Conservation (phyloP, 768 basidiomycete species). For the Amyloporia xantha region DNA sequence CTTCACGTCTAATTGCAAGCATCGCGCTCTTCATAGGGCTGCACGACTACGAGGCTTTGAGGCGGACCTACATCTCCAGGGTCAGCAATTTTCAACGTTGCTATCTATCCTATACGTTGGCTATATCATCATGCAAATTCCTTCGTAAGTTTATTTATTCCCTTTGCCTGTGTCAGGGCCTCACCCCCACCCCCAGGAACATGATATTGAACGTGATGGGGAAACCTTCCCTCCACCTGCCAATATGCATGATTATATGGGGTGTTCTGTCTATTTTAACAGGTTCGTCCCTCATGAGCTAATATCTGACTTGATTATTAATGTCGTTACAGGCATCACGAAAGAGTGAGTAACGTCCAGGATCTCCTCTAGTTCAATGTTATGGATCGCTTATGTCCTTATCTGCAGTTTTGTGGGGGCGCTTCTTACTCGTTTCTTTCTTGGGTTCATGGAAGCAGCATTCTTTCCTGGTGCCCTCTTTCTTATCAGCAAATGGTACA, state of each 20-base stretch:
- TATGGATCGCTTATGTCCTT: too few species aligned
- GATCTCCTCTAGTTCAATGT: too few species aligned
- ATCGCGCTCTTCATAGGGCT: conserved; percentile 37
- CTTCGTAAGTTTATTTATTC: conserved; percentile 42
- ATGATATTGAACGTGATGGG: conserved; percentile 64
- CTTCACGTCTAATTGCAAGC: not conserved
- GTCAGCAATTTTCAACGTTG: conserved; percentile 60
- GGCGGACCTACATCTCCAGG: conserved; percentile 55
- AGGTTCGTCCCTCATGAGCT: conserved; percentile 21
- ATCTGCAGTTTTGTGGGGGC: conserved; percentile 46
- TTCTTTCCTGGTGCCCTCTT: conserved; percentile 68
- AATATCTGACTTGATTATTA: not conserved
- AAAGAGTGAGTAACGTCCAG: conserved; percentile 14
- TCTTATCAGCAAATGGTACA: conserved; percentile 69
- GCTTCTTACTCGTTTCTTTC: conserved; percentile 65
- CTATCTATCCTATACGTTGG: conserved; percentile 64
- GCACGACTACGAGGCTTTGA: conserved; percentile 70
- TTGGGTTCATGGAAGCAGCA: conserved; percentile 55
- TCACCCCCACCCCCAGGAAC: conserved; percentile 50
- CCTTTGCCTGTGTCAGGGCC: not conserved
- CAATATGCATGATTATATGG: conserved; percentile 65
- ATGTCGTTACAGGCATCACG: conserved; percentile 12
- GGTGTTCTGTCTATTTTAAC: conserved; percentile 42
- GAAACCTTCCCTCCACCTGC: conserved; percentile 61
- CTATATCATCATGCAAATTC: conserved; percentile 76